Evolutionary conservation across 1,284 basidiomycete species (phyloP), one percentile per base, ranked within the genome.

Genomic region (Trametes versicolor): DNA sequence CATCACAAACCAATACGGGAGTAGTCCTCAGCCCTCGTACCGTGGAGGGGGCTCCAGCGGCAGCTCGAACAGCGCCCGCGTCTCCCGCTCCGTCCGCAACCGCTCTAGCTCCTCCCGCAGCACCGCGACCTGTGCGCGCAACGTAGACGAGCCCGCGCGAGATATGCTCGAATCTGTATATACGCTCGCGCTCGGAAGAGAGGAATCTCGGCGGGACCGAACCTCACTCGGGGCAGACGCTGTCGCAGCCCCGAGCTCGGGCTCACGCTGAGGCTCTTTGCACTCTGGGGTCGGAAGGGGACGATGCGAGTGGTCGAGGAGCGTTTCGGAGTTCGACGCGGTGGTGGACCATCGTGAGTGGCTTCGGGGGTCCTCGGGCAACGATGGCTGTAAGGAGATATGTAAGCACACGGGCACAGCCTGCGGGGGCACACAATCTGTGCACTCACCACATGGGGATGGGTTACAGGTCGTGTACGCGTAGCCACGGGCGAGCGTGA

Each of bases 21-120:
- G n/a, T n/a, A n/a, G n/a, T 29, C 25, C 8, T 29, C 36, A 53
- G 13, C 37, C 51, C 37, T 55, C 53, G 25, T 55, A 55, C 8
- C 37, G 37, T 4, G 53, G 53, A 3, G 53, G 53, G 43, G 53
- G 53, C 25, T 55, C 53, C 19, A 41, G 15, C 29, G 29, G 29
- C 29, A 32, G 29, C 29, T 32, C 29, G 25, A 43, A 55, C 19
- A 55, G 19, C 17, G 13, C n/a, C 27, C 43, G 53, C 53, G 43
- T 43, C 37, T 55, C 53, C 8, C 29, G 25, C 19, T 55, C 53
- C 7, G 23, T 39, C 9, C 53, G 36, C 13, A 55, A 19, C 10
- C 53, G 53, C 23, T 5, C 17, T 17, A 55, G 21, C 53, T 55
- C 53, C 23, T 41, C 37, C 39, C 29, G 53, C 13, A 55, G 13